These are phyloP conservation scores for Cladosporium halotolerans DNA, from an alignment of 2,329 filamentous ascomycete species.

Conservation along the genomic window DNA sequence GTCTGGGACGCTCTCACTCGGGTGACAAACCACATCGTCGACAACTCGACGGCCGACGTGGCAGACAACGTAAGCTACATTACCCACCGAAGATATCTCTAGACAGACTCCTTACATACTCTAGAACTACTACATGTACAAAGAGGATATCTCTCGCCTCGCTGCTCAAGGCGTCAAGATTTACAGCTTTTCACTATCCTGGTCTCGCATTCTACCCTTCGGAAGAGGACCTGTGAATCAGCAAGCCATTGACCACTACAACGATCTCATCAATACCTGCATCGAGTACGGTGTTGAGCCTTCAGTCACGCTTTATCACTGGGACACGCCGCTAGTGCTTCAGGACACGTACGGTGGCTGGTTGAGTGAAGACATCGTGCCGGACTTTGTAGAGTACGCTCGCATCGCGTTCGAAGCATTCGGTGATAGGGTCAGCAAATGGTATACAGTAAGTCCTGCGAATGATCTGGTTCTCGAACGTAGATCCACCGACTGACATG, in stretches of 20 bases:
- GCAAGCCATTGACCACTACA: constrained; percentile 38
- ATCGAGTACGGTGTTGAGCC: constrained; percentile 40
- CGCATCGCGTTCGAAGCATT: constrained; percentile 34
- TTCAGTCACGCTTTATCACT: constrained; percentile 41
- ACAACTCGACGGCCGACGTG: constrained; percentile 37
- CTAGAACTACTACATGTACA: constrained; percentile 44
- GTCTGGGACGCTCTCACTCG: constrained; percentile 33
- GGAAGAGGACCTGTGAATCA: constrained; percentile 41
- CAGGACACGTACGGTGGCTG: constrained; percentile 21
- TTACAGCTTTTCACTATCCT: constrained; percentile 41
- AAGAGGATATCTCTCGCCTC: constrained; percentile 31
- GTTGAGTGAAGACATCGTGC: constrained; percentile 30
- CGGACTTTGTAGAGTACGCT: constrained; percentile 38
- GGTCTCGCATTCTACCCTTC: constrained; percentile 45
- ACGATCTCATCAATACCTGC: constrained; percentile 38
- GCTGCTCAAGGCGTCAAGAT: constrained; percentile 31
- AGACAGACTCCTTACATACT: not conserved
- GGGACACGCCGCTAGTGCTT: constrained; percentile 28
- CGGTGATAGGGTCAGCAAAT: constrained; percentile 30
- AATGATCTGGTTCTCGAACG: constrained; percentile 27
- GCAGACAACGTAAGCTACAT: constrained; percentile 40
- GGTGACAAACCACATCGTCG: constrained; percentile 28
- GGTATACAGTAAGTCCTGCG: constrained; percentile 33
- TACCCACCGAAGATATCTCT: constrained; percentile 41
- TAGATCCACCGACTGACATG: not conserved